These are phyloP conservation scores for Ascochyta pisi DNA, from an alignment of 2,329 filamentous ascomycete species.

Conservation along the genomic window DNA sequence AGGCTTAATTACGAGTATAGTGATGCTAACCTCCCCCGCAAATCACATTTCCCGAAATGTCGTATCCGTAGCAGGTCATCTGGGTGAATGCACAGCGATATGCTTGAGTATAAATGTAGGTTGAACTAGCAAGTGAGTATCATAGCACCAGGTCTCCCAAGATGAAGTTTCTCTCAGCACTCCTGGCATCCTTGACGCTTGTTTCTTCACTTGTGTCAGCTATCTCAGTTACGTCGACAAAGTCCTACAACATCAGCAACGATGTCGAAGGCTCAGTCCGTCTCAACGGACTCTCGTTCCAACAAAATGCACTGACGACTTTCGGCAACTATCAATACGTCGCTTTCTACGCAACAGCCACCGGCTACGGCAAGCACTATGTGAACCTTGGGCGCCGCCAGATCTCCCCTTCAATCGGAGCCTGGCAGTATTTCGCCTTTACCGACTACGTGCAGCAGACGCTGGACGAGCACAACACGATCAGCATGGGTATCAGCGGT, in stretches of 20 bases:
- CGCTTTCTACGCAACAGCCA: slow-evolving; percentile 52
- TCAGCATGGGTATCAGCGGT: slow-evolving; percentile 60
- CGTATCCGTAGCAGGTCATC: neutral
- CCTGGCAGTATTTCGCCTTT: slow-evolving; percentile 58
- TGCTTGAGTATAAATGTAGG: slow-evolving; percentile 6
- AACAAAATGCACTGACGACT: slow-evolving; percentile 57
- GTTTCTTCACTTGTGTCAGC: slow-evolving; percentile 24
- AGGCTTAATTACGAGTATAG: slow-evolving; percentile 1
- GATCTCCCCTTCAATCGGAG: slow-evolving; percentile 45
- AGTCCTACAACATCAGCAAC: slow-evolving; percentile 40
- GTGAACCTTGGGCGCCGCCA: slow-evolving; percentile 57
- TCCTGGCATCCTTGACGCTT: slow-evolving; percentile 17
- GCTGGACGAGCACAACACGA: slow-evolving; percentile 62
- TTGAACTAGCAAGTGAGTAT: neutral
- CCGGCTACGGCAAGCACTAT: slow-evolving; percentile 44
- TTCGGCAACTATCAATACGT: slow-evolving; percentile 60
- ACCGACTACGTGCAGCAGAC: slow-evolving; percentile 59
- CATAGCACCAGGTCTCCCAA: neutral
- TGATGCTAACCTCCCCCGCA: neutral
- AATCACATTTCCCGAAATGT: neutral
- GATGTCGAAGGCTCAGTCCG: slow-evolving; percentile 45
- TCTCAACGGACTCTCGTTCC: slow-evolving; percentile 59
- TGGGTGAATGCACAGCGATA: slow-evolving; percentile 15
- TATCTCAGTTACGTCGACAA: slow-evolving; percentile 36
- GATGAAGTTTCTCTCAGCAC: slow-evolving; percentile 27